phyloP scores from a whole-genome alignment of 208 protist genomes.

The Acanthamoeba sp. region DNA sequence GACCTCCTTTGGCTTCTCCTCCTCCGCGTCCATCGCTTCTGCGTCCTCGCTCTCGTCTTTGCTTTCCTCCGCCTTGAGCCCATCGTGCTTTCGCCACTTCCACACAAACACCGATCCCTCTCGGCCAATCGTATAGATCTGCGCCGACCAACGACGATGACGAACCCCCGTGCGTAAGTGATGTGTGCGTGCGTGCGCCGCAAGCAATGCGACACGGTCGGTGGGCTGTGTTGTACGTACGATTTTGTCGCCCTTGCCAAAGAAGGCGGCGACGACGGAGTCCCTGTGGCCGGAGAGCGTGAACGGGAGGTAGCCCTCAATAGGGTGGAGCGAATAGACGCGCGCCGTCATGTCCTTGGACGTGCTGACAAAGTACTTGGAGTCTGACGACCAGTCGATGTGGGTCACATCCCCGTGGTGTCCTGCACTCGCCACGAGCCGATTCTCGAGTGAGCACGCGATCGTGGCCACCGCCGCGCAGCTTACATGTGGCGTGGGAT shows the following conservation, averaged over 20 bases:
- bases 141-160: no score
- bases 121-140: conserved; percentile 86
- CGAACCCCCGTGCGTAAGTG: not conserved
- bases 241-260: conserved; percentile 75
- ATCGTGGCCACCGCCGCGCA: not conserved
- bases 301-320: conserved; percentile 79
- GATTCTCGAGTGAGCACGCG: not conserved
- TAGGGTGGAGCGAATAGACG: conserved; percentile 84
- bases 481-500: not conserved
- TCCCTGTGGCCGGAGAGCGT: conserved; percentile 87
- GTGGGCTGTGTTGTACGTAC: not conserved
- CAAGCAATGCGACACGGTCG: not conserved
- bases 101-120: conserved; percentile 86
- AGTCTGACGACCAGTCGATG: conserved; percentile 88
- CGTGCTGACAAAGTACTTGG: conserved; percentile 83
- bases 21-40: not conserved
- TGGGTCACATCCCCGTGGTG: conserved; percentile 87
- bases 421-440: conserved; percentile 15
- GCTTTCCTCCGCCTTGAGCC: not conserved
- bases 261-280: conserved; percentile 82
- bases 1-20: not conserved
- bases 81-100: conserved; percentile 59
- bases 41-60: not conserved
- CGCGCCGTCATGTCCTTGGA: conserved; percentile 84
- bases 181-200: not conserved